phyloP scores from a whole-genome alignment of 2,329 filamentous ascomycete genomes.

The Cladosporium sp. region DNA sequence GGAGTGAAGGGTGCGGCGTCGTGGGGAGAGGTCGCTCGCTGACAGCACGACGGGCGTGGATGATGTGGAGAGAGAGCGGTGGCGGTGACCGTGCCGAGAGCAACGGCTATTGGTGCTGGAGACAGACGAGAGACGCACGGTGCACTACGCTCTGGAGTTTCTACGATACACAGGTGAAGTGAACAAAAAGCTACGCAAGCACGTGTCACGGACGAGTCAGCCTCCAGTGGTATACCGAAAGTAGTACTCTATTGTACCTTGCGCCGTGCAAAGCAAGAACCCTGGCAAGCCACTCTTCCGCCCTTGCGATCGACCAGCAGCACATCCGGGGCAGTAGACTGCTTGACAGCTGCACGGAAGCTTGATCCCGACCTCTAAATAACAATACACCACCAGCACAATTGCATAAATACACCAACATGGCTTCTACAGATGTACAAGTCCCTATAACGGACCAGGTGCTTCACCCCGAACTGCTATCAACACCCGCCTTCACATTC shows the following conservation, averaged over 20 bases:
- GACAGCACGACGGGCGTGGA: background rate
- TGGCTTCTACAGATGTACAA: conserved; percentile 29
- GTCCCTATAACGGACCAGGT: conserved; percentile 33
- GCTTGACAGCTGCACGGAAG: conserved; percentile 4
- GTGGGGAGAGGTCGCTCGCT: conserved; percentile 9
- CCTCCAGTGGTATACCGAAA: background rate
- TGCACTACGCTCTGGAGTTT: background rate
- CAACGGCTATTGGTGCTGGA: background rate
- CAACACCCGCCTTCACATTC: conserved; percentile 38
- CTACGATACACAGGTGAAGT: background rate
- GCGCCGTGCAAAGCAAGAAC: conserved; percentile 5
- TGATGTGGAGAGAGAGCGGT: conserved; percentile 8
- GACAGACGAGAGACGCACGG: background rate
- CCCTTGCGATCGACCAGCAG: background rate
- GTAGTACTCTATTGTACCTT: background rate
- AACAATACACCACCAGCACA: background rate
- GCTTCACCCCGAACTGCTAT: conserved; percentile 35
- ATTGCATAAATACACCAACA: conserved; percentile 20
- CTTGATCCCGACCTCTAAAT: background rate
- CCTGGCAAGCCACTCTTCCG: background rate
- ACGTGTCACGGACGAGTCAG: background rate
- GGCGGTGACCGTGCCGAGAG: conserved; percentile 11
- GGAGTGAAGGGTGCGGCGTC: background rate
- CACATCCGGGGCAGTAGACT: conserved; percentile 3
- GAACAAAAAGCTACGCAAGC: background rate